Percentiles rank a stretch among this genome's conserved stretches.
phyloP scores from a whole-genome alignment of 2,329 filamentous ascomycete species.

The Pseudonectria buxi region DNA sequence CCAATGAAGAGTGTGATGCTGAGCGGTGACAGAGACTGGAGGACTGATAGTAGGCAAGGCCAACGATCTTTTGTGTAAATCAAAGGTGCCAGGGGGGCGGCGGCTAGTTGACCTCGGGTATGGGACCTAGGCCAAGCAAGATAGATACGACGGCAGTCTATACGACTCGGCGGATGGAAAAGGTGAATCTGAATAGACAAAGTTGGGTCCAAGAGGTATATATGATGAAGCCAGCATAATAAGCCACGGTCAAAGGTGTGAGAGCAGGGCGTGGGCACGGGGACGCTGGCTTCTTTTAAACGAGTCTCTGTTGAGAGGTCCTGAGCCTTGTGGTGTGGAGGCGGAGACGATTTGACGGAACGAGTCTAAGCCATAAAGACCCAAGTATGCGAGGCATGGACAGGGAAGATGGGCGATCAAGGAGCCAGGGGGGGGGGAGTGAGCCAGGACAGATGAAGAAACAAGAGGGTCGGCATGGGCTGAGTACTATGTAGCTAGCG shows the following conservation, averaged over 20 bases:
- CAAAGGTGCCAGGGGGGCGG: no score
- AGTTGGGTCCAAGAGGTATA: slow-evolving; percentile 20
- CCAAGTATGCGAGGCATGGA: slow-evolving; percentile 24
- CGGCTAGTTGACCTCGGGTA: no score
- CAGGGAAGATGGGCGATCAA: slow-evolving; percentile 25
- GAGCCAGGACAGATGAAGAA: slow-evolving; percentile 20
- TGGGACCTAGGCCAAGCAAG: no score
- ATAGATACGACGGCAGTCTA: no score
- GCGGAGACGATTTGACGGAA: slow-evolving; percentile 24
- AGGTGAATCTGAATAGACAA: slow-evolving; percentile 18
- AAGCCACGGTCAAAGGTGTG: slow-evolving; percentile 20
- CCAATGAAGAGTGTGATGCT: no score
- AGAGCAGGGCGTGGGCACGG: slow-evolving; percentile 19
- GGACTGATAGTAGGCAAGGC: no score
- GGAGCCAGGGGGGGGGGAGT: slow-evolving; percentile 15
- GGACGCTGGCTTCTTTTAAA: slow-evolving; percentile 19
- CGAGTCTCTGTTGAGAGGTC: slow-evolving; percentile 11
- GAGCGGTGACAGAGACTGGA: no score
- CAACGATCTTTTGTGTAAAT: no score
- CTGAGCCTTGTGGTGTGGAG: slow-evolving; percentile 19
- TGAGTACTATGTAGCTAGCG: slow-evolving; percentile 9
- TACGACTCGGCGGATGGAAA: no score
- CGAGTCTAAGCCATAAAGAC: slow-evolving; percentile 21
- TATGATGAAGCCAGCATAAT: slow-evolving; percentile 21
- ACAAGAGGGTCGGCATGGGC: slow-evolving; percentile 18